Evolutionary conservation across 208 protist species (phyloP), one percentile per base, ranked within the genome.

Genomic region (Leishmania arabica): DNA sequence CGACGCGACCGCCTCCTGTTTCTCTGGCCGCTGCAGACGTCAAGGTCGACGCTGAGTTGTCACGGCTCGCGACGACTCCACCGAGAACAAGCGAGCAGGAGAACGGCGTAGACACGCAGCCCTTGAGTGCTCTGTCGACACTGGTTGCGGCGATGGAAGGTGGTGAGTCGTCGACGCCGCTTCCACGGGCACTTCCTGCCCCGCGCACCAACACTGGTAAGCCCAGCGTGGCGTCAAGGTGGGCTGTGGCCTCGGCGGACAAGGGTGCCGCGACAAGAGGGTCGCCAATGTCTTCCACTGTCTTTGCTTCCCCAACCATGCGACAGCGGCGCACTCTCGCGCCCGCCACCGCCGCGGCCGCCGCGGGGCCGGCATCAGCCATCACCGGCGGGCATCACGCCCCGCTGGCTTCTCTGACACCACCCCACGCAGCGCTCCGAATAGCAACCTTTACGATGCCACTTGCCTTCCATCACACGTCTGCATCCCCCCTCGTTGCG

Each of bases 251-350:
- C 51, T 56, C 34, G 40, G 56, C 15, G 6, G 37, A 77, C 37
- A n/a, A n/a, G 13, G 21, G 31, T 15, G 4, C 34, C 24, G 51
- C 37, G 45, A 13, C 34, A 9, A 60, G 34, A 47, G 54, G 45
- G 19, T 6, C 19, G 2, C 27, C 37, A 17, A 9, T 15, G 31
- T 45, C 73, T 34, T 66, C 51, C 8, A 77, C 73, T 7, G 53
- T 77, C 7, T 66, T 77, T n/a, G 73, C 49, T n/a, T 77, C 56
- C 37, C 73, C 73, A 31, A 77, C 54, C 37, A 77, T 77, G 73
- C 73, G 73, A 17, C 73, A 66, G 73, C 73, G 73, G 7, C 56
- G 73, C 54, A 49, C 34, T 42, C 8, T 77, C 6, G 27, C 24
- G 17, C 13, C 37, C 21, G 2, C 24, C 17, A 31, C 4, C 0